Evolutionary conservation across 2,329 filamentous ascomycete species (phyloP).

Genomic region (Calonectria montana): DNA sequence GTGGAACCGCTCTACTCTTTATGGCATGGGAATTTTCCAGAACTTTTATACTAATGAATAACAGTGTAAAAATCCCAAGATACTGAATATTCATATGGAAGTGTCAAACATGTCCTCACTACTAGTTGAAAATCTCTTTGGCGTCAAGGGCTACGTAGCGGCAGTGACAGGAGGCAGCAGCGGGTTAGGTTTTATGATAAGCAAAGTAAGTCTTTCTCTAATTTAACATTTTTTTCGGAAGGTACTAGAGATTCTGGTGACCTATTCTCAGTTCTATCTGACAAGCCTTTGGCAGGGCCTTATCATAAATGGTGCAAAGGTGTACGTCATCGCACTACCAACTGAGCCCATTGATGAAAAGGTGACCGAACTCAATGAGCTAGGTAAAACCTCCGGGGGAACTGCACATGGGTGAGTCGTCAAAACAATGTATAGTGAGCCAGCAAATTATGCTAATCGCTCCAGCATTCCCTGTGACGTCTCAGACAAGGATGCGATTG

Average conservation of each 20-base stretch:
- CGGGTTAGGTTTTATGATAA: constrained; percentile 60
- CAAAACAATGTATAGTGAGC: no score
- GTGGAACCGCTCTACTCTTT: neutral
- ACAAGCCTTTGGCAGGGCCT: constrained; percentile 48
- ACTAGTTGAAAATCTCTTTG: constrained; percentile 33
- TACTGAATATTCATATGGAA: neutral
- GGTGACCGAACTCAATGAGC: constrained; percentile 51
- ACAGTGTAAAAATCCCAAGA: neutral
- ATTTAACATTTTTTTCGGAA: neutral
- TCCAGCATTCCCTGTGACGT: constrained; percentile 51
- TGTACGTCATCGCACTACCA: constrained; percentile 56
- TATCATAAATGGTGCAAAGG: constrained; percentile 58
- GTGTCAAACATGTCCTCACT: constrained; percentile 26
- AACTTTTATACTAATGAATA: neutral
- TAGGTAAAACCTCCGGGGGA: constrained; percentile 51
- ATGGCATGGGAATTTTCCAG: neutral
- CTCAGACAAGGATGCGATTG: constrained; percentile 54
- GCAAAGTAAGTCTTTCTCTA: constrained; percentile 46
- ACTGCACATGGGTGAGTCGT: constrained; percentile 50
- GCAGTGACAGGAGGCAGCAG: constrained; percentile 53
- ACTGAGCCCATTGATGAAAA: constrained; percentile 53
- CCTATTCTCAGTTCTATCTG: neutral
- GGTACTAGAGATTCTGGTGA: neutral
- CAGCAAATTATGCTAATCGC: neutral
- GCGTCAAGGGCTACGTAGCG: constrained; percentile 47